phyloP scores from a whole-genome alignment of 164 flowering plant species.

The Umbellularia californica region DNA sequence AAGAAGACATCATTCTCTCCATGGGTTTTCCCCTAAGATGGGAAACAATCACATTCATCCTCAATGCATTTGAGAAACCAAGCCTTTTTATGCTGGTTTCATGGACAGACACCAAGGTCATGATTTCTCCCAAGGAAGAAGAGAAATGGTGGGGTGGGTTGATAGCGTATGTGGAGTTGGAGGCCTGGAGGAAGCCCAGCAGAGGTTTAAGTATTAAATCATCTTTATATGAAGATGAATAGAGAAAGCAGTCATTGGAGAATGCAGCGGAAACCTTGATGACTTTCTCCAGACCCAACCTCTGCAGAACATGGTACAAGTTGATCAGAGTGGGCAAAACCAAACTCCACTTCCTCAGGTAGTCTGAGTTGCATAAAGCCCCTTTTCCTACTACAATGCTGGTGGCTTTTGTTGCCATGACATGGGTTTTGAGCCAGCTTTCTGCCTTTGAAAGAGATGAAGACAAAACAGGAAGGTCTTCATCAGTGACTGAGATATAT shows the following conservation, averaged over 20 bases:
- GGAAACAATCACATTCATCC: slow-evolving; percentile 4
- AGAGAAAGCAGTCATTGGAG: slow-evolving; percentile 34
- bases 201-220: slow-evolving; percentile 42
- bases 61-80: slow-evolving; percentile 28
- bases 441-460: slow-evolving; percentile 60
- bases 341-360: slow-evolving; percentile 31
- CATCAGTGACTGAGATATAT: slow-evolving; percentile 40
- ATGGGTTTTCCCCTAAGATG: slow-evolving; percentile 22
- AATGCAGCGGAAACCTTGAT: slow-evolving; percentile 60
- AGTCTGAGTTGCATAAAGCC: slow-evolving; percentile 37
- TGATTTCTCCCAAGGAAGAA: slow-evolving; percentile 19
- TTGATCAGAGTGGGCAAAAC: slow-evolving; percentile 55
- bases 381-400: slow-evolving; percentile 56
- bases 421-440: slow-evolving; percentile 59
- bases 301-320: slow-evolving; percentile 50
- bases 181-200: slow-evolving; percentile 34
- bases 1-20: slow-evolving; percentile 46
- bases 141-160: slow-evolving; percentile 26
- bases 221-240: slow-evolving; percentile 14
- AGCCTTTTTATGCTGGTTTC: slow-evolving; percentile 29
- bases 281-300: slow-evolving; percentile 71
- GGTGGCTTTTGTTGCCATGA: slow-evolving; percentile 50
- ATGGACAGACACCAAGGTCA: slow-evolving; percentile 30
- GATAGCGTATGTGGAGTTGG: slow-evolving; percentile 53
- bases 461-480: slow-evolving; percentile 48